Base-by-base conservation (phyloP, 2,329 filamentous ascomycete species). In the Rutstroemia sp. region DNA sequence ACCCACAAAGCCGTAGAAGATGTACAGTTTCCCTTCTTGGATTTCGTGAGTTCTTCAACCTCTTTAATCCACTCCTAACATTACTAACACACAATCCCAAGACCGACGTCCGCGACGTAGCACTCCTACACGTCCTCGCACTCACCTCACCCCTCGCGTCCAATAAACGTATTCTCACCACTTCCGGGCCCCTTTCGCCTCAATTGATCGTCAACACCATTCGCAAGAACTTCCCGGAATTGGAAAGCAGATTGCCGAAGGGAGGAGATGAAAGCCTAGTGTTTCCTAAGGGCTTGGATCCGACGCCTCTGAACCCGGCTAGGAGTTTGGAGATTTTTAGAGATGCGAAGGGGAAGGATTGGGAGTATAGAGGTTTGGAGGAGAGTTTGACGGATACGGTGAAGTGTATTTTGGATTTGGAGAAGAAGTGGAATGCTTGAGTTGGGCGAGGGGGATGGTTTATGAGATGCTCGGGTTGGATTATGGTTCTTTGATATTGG, bases 171-270 rank as follows among this genome's bases (percentile, higher is more conserved):
- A 87, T 85, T 70, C 81, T 85, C 64, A 37, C 58, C 17, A 78
- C 81, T 0, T 76, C 76, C 0, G 79, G 77, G 1, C 73, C 77
- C 63, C 86, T 84, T 64, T 77, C 74, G 47, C 85, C 85, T 66
- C 77, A 78, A 64, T 72, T 77, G 62, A 76, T 84, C 38, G 76
- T 75, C 0, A 73, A 81, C 51, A 72, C 80, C 44, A 75, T 86
- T 47, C 71, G 73, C 54, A 76, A 77, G 58, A 68, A 75, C 54
- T 80, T 80, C 59, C 79, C 79, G 0, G 69, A 81, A 60, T 73
- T 79, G 60, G 72, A 73, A 58, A 72, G 70, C 7, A 64, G 71
- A 52, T 63, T 82, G 58, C 53, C 53, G 3, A 77, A 78, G 23
- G 64, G 67, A 1, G 71, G 73, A 2, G 73, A 76, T 19, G 66